Conservation (phyloP, 139 green algal species). For the Chlamydomonas schloesseri region DNA sequence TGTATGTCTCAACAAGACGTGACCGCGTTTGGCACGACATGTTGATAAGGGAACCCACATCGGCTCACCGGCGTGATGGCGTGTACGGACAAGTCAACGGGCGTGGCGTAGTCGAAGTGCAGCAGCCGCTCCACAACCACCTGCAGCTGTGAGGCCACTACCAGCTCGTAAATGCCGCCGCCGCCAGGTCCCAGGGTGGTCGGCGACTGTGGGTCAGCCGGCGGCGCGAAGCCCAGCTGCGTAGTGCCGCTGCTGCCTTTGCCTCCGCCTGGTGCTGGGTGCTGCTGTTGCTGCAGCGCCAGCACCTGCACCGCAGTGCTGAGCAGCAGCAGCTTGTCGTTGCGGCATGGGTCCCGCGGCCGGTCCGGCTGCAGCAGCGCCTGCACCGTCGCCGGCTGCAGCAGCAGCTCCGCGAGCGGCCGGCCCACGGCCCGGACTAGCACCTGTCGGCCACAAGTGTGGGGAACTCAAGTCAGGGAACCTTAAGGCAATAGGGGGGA, state of each 20-base stretch:
- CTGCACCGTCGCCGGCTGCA: not conserved
- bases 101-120: not conserved
- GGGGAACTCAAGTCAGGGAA: too few relatives aligned
- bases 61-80: too few relatives aligned
- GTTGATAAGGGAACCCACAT: too few relatives aligned
- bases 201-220: too few relatives aligned
- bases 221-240: too few relatives aligned
- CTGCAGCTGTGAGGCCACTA: not conserved
- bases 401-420: not conserved
- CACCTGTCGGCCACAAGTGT: not conserved
- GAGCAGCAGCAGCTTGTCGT: not conserved
- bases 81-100: too few relatives aligned
- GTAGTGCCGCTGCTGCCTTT: too few relatives aligned
- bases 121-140: not conserved
- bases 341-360: not conserved
- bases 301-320: not conserved
- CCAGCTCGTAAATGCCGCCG: not conserved
- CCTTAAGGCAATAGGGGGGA: too few relatives aligned
- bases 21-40: too few relatives aligned
- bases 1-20: too few relatives aligned
- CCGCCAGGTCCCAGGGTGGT: too few relatives aligned
- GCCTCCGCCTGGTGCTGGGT: too few relatives aligned
- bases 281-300: not conserved
- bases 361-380: not conserved
- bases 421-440: not conserved